Evolutionary conservation across 129 eudicot genomes (phyloP), one percentile per base, ranked within the genome.

Genomic region (Scalesia atractyloides): DNA sequence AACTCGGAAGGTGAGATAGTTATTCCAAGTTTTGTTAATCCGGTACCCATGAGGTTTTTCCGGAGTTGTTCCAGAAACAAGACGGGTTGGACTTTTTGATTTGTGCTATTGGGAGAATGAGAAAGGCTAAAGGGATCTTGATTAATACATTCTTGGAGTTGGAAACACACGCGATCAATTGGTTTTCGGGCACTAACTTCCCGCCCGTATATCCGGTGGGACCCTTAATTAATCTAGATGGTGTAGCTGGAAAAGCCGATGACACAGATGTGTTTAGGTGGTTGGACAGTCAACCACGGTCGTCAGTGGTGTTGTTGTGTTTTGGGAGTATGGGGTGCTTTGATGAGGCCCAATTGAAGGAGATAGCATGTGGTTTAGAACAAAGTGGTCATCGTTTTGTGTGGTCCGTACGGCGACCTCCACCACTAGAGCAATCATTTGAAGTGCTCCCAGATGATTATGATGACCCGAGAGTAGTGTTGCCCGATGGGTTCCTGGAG

Each of bases 401-500:
- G 47, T 85, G 86, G 90, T 83, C 84, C 0, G 24, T 82, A 12
- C 82, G 84, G 5, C 78, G 59, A 20, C 73, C 81, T 9, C 74
- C 64, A 13, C 24, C 6, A 10, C 24, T 0, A 22, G 26, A 22
- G 26, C 26, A 22, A 22, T 22, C 26, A 22, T 22, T 22, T 22
- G 26, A 22, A 2, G 26, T 22, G 26, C 26, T 22, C 26, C 26
- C 26, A 22, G 26, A 22, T 22, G 26, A 22, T 22, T 22, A 22
- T 15, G 80, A 79, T 47, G 57, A 63, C 47, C 67, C 61, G 9
- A 50, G 34, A 54, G 78, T 63, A 33, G 84, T 77, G 13, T 20
- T 87, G 64, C 84, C 86, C 1, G 78, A 77, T 33, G 89, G 83
- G 16, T 80, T 87, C 56, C 12, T 82, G 73, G 83, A 84, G 12